Evolutionary conservation across 768 basidiomycete species (phyloP).

Genomic region (Podaxis pistillaris): DNA sequence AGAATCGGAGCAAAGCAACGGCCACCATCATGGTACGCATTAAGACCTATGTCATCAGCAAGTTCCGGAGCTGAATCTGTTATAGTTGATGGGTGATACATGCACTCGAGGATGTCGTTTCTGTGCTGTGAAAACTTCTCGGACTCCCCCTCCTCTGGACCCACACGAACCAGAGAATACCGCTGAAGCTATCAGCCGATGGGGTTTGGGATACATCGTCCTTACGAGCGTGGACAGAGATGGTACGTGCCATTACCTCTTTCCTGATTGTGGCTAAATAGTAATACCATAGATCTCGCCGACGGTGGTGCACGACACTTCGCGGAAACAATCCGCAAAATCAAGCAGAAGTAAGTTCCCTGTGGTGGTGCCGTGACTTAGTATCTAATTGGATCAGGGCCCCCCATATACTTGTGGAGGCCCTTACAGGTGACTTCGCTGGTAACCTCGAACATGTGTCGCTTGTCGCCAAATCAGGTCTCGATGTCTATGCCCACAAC

Average conservation of each 20-base stretch:
- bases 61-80: conserved; percentile 3
- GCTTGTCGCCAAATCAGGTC: conserved; percentile 84
- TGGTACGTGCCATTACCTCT: conserved; percentile 48
- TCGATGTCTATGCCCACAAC: conserved; percentile 99
- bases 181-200: conserved; percentile 95
- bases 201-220: conserved; percentile 98
- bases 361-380: not conserved
- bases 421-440: conserved; percentile 92
- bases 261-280: not conserved
- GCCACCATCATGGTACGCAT: conserved; percentile 93
- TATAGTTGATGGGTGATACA: conserved; percentile 96
- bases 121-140: conserved; percentile 95
- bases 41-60: not conserved
- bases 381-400: conserved; percentile 51
- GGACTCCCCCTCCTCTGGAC: conserved; percentile 85
- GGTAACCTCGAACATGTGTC: conserved; percentile 75
- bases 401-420: conserved; percentile 94
- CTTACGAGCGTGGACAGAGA: conserved; percentile 96
- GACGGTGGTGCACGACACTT: conserved; percentile 95
- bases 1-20: conserved; percentile 81
- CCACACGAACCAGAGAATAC: conserved; percentile 98
- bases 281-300: conserved; percentile 60
- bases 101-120: conserved; percentile 98
- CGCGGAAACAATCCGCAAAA: conserved; percentile 91
- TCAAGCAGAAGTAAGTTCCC: conserved; percentile 82